phyloP scores from a whole-genome alignment of 257 asterid genomes.

The Vinca minor region DNA sequence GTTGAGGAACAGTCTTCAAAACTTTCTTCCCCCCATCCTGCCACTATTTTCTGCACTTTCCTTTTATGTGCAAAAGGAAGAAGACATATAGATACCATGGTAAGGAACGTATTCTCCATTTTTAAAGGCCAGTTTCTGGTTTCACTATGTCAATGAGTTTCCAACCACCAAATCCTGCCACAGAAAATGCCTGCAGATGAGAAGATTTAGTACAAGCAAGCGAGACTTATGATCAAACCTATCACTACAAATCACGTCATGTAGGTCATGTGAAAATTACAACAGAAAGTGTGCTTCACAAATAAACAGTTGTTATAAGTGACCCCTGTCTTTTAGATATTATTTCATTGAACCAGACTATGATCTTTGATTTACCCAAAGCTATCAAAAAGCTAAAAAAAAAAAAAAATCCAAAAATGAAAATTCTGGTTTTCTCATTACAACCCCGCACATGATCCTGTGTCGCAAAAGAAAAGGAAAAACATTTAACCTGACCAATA shows the following conservation, averaged over 20 bases:
- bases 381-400: background rate
- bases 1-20: background rate
- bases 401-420: background rate
- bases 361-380: background rate
- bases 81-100: background rate
- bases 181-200: conserved; percentile 60
- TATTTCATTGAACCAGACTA: background rate
- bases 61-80: background rate
- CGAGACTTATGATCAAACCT: background rate
- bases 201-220: background rate
- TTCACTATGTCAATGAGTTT: conserved; percentile 65
- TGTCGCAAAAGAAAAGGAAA: too few relatives aligned
- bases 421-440: background rate
- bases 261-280: background rate
- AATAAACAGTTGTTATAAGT: too few relatives aligned
- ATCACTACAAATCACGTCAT: background rate
- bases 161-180: conserved; percentile 95
- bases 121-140: conserved; percentile 41
- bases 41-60: background rate
- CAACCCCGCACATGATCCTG: too few relatives aligned
- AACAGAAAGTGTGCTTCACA: background rate
- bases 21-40: background rate
- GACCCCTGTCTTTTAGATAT: background rate
- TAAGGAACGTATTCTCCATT: background rate
- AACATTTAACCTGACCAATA: too few relatives aligned